Evolutionary conservation across 805 yeast species (phyloP).

Genomic region (Clavispora asparagi): DNA sequence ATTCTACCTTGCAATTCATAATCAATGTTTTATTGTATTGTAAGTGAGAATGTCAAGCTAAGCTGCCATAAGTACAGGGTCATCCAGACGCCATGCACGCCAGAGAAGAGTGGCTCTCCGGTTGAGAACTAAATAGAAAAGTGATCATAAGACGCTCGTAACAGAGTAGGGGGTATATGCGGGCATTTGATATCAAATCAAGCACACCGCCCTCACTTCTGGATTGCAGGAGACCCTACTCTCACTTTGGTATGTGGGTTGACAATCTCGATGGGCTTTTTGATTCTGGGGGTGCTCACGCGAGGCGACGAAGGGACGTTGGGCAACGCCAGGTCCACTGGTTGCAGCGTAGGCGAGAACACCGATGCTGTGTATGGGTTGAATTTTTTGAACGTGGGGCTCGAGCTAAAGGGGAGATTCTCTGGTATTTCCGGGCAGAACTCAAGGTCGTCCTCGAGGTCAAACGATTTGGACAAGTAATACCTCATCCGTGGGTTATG

Average conservation of each 20-base stretch:
- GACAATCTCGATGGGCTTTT: constrained; percentile 56
- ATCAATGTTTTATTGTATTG: background rate
- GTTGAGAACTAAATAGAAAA: background rate
- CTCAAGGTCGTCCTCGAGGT: constrained; percentile 58
- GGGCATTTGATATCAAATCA: background rate
- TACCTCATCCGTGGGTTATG: constrained; percentile 50
- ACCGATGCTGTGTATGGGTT: constrained; percentile 65
- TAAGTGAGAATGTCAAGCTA: background rate
- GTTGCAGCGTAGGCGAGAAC: constrained; percentile 43
- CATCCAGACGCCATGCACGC: background rate
- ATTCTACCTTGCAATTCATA: background rate
- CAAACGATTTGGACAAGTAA: constrained; percentile 56
- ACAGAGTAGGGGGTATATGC: background rate
- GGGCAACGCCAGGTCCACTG: constrained; percentile 14
- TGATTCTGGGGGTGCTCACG: constrained; percentile 51
- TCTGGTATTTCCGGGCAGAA: constrained; percentile 59
- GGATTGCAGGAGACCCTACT: constrained; percentile 44
- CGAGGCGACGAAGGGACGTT: constrained; percentile 33
- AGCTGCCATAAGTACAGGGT: background rate
- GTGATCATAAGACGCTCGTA: background rate
- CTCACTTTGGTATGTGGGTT: constrained; percentile 58
- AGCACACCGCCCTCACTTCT: constrained; percentile 1
- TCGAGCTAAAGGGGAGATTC: constrained; percentile 10
- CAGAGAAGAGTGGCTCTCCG: background rate
- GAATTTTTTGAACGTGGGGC: constrained; percentile 45